Conservation (phyloP, 768 basidiomycete species). For the Agaricus subrufescens region DNA sequence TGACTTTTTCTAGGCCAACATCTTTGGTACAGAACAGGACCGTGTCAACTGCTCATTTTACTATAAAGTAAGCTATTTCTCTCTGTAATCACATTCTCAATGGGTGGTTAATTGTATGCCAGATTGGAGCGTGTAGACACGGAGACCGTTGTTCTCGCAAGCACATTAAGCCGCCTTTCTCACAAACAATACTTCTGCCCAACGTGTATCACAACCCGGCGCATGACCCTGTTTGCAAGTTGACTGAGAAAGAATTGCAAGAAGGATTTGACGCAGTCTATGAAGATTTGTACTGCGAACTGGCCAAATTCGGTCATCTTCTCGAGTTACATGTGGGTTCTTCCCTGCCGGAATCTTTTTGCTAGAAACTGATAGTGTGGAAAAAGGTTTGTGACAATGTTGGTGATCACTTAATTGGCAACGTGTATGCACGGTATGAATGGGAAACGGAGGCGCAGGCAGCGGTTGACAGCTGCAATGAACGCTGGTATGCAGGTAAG, state of each 20-base stretch:
- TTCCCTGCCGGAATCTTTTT: neutral
- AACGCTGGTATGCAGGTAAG: conserved; percentile 97
- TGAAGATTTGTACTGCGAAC: conserved; percentile 92
- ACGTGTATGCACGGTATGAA: conserved; percentile 96
- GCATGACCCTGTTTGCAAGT: conserved; percentile 85
- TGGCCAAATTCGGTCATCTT: conserved; percentile 92
- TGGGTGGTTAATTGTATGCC: conserved; percentile 9
- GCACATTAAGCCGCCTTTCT: conserved; percentile 96
- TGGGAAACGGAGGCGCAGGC: conserved; percentile 97
- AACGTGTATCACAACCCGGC: conserved; percentile 99
- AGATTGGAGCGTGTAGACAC: conserved; percentile 99
- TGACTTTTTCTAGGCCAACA: conserved; percentile 63
- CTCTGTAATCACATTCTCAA: neutral
- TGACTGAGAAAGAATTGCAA: conserved; percentile 83
- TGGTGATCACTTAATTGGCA: conserved; percentile 97
- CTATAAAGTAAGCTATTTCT: conserved; percentile 66
- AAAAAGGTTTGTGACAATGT: conserved; percentile 93
- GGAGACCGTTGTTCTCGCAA: conserved; percentile 98
- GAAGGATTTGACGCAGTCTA: conserved; percentile 93
- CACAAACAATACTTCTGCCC: conserved; percentile 92
- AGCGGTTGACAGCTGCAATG: conserved; percentile 90
- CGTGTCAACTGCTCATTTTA: conserved; percentile 99
- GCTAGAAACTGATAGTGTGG: conserved; percentile 4
- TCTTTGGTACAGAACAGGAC: conserved; percentile 92
- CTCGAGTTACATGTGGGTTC: conserved; percentile 85